These are phyloP conservation scores for Ogataea ganodermae DNA, from an alignment of 805 yeast species.

Conservation along the genomic window DNA sequence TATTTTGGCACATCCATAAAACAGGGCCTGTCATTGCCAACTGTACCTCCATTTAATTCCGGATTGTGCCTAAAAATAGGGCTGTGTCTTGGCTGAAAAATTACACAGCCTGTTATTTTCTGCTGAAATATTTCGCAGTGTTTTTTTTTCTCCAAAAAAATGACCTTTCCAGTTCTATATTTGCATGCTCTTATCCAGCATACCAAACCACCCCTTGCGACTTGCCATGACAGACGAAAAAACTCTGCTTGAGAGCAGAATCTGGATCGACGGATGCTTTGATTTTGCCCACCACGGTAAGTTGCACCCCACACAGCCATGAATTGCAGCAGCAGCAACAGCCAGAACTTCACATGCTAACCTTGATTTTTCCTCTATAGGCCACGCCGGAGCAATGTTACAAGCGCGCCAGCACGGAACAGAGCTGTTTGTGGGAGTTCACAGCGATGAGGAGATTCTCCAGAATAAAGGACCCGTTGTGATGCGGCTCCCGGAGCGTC, in stretches of 20 bases:
- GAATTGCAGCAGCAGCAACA: too few relatives aligned
- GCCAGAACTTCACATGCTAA: too few relatives aligned
- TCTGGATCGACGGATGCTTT: conserved; percentile 98
- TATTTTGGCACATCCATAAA: too few relatives aligned
- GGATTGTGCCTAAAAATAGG: neutral
- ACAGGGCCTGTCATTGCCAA: too few relatives aligned
- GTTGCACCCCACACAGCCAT: too few relatives aligned
- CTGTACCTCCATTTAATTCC: too few relatives aligned
- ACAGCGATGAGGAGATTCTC: conserved; percentile 83
- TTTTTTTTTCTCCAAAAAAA: too few relatives aligned
- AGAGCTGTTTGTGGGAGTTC: conserved; percentile 83
- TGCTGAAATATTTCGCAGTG: too few relatives aligned
- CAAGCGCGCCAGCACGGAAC: conserved; percentile 87
- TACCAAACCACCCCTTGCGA: too few relatives aligned
- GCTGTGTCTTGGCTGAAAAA: neutral
- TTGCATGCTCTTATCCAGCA: too few relatives aligned
- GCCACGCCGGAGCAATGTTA: conserved; percentile 92
- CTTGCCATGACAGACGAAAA: neutral
- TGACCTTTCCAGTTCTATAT: too few relatives aligned
- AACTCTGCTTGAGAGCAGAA: conserved; percentile 40
- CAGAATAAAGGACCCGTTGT: conserved; percentile 92
- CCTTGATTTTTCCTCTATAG: conserved; percentile 28
- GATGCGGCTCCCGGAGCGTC: conserved; percentile 78
- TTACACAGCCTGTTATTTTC: too few relatives aligned
- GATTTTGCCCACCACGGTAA: conserved; percentile 94